These are phyloP conservation scores for Cladophialophora exuberans DNA, from an alignment of 2,329 filamentous ascomycete genomes.

Conservation along the genomic window DNA sequence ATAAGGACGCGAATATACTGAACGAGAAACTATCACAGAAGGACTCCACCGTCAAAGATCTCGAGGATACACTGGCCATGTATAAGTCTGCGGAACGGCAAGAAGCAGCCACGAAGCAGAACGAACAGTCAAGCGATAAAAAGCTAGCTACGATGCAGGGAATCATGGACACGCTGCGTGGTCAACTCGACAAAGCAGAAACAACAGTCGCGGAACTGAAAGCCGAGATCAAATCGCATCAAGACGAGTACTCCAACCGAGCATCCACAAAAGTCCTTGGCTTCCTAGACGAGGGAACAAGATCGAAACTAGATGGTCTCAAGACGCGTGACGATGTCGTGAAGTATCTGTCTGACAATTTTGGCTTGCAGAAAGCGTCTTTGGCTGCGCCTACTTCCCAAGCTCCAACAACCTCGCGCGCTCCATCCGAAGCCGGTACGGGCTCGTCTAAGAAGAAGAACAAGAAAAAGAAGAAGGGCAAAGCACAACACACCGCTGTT, in stretches of 20 bases:
- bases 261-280: conserved; percentile 29
- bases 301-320: conserved; percentile 20
- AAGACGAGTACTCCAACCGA: conserved; percentile 22
- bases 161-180: conserved; percentile 58
- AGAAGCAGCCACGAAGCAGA: conserved; percentile 33
- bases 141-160: conserved; percentile 57
- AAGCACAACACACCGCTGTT: conserved; percentile 39
- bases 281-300: conserved; percentile 25
- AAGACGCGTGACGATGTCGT: conserved; percentile 37
- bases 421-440: conserved; percentile 29
- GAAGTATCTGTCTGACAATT: conserved; percentile 44
- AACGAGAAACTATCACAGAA: conserved; percentile 40
- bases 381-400: conserved; percentile 10
- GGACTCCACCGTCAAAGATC: conserved; percentile 34
- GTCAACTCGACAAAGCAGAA: conserved; percentile 59
- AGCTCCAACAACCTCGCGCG: conserved; percentile 29
- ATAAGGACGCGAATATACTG: conserved; percentile 28
- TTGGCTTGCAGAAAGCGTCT: conserved; percentile 24
- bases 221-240: conserved; percentile 36
- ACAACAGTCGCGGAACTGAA: conserved; percentile 51
- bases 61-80: conserved; percentile 33
- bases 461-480: conserved; percentile 81
- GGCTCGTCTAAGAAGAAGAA: conserved; percentile 68
- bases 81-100: conserved; percentile 31
- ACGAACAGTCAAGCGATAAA: conserved; percentile 52